These are phyloP conservation scores for Phytophthora fragariaefolia DNA, from an alignment of 352 stramenopile species.

Conservation along the genomic window DNA sequence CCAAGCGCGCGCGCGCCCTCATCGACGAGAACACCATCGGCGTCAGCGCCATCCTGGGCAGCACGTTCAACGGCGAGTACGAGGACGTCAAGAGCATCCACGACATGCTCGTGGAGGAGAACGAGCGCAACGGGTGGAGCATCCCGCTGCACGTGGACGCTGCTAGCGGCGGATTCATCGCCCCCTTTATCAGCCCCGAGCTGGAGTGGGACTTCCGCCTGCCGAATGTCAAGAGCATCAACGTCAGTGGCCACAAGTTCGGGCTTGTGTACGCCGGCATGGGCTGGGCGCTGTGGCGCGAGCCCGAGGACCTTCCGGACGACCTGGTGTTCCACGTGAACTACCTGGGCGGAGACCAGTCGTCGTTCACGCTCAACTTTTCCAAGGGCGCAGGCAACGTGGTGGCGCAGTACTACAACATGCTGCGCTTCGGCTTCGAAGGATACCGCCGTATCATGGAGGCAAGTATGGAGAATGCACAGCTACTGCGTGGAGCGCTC, in stretches of 20 bases:
- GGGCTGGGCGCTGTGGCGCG: constrained; percentile 93
- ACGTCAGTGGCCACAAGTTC: constrained; percentile 95
- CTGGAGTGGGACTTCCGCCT: constrained; percentile 92
- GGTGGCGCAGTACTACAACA: constrained; percentile 94
- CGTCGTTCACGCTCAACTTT: constrained; percentile 95
- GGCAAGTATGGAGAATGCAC: constrained; percentile 89
- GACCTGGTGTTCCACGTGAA: constrained; percentile 93
- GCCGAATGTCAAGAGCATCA: constrained; percentile 93
- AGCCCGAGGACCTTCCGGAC: constrained; percentile 77
- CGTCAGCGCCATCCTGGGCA: constrained; percentile 91
- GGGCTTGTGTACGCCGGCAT: constrained; percentile 94
- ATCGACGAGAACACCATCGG: constrained; percentile 94
- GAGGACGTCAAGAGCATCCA: constrained; percentile 93
- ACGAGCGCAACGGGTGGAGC: constrained; percentile 84
- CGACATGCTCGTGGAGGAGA: constrained; percentile 85
- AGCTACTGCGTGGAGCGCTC: constrained; percentile 76
- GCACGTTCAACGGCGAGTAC: constrained; percentile 94
- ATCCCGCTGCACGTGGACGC: constrained; percentile 93
- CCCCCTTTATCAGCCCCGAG: constrained; percentile 90
- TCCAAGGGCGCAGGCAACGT: constrained; percentile 91
- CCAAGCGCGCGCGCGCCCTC: constrained; percentile 73
- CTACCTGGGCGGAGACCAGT: constrained; percentile 91
- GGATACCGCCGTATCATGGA: constrained; percentile 91
- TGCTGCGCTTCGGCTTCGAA: constrained; percentile 91
- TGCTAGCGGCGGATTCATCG: constrained; percentile 92